Evolutionary conservation across 331 rosid species (phyloP), one percentile per base, ranked within the genome.

Genomic region (Quercus tomentella): DNA sequence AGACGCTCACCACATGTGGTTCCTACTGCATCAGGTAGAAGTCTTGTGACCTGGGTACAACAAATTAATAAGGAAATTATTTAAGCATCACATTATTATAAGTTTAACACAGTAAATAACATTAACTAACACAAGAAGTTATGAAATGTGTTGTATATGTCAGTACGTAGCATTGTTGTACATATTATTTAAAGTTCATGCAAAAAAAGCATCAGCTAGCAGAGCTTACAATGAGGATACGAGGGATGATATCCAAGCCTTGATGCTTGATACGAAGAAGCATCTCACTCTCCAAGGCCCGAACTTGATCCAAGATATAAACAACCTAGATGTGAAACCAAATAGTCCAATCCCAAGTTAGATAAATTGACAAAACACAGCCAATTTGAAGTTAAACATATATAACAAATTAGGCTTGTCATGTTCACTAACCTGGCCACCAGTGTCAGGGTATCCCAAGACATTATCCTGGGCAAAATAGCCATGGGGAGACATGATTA

Each of bases 231-330:
- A 96, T 92, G 84, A 96, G 94, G 74, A 96, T 96, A 30, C 99
- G 97, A 71, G 99, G 99, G 37, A 76, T 75, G 30, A 96, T 88
- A 57, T 96, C 97, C 78, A 93, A 83, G 82, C 99, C 99, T 80
- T 96, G 98, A 33, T 96, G 87, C 86, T 96, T 91, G 25, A 96
- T 92, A 74, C 97, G 94, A 17, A 77, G 84, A 78, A 93, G 98
- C 98, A 96, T 96, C 89, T 96, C 97, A 52, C 74, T 82, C 89
- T 96, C 99, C 89, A 96, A 88, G 9, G 99, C 99, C n/a, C 99
- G 98, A 73, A 96, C 99, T 96, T 96, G 99, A 83, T 96, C 98
- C 97, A 96, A 89, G 89, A 96, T 96, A 91, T 96, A 93, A 33
- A 96, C 99, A 87, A 96, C 94, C 95, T 93, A 52, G 37, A 75